Conservation (phyloP, 768 basidiomycete species). For the Serendipita sp. region DNA sequence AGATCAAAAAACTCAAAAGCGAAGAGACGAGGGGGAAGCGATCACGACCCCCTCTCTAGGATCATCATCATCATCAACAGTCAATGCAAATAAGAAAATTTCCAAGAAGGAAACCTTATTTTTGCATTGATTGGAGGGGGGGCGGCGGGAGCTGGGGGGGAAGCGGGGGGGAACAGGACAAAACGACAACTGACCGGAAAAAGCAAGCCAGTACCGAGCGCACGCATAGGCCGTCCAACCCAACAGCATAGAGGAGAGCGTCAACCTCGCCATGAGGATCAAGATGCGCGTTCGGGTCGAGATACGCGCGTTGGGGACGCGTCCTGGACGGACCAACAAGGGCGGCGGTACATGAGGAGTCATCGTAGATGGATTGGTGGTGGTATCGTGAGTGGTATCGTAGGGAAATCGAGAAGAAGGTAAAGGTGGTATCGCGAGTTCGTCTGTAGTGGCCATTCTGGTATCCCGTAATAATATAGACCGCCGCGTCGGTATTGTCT, state of each 20-base stretch:
- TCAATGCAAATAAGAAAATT: background rate
- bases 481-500: too few species aligned
- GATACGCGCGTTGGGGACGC: background rate
- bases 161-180: background rate
- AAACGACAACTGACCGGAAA: background rate
- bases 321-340: background rate
- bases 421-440: background rate
- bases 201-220: conserved; percentile 3
- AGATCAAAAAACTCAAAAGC: too few species aligned
- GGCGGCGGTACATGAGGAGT: background rate
- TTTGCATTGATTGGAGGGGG: background rate
- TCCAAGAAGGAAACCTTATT: too few species aligned
- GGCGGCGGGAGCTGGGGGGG: background rate
- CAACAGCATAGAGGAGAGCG: background rate
- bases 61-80: background rate
- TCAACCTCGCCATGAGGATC: background rate
- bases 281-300: background rate
- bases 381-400: background rate
- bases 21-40: too few species aligned
- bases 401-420: background rate
- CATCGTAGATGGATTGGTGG: background rate
- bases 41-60: too few species aligned
- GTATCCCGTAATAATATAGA: too few species aligned
- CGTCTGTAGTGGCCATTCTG: background rate
- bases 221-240: background rate